Percentiles rank a stretch among this genome's conserved stretches.
phyloP scores from a whole-genome alignment of 805 yeast species.

The Deakozyma indianensis region DNA sequence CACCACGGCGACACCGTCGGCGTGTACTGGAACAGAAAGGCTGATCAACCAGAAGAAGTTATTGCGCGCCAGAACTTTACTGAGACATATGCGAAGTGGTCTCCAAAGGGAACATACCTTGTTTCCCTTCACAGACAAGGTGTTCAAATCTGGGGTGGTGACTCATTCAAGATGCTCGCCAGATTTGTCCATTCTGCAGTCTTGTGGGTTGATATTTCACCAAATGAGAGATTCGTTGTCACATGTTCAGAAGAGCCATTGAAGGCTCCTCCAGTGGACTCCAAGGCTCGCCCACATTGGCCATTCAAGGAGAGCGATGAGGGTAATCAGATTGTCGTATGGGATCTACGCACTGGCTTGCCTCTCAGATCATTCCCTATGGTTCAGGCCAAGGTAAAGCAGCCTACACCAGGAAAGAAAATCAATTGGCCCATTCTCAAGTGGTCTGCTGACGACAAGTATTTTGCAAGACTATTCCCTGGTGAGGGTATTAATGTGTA shows the following conservation, averaged over 20 bases:
- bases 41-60: slow-evolving; percentile 57
- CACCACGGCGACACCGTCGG: slow-evolving; percentile 73
- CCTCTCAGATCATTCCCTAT: slow-evolving; percentile 85
- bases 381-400: slow-evolving; percentile 28
- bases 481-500: slow-evolving; percentile 77
- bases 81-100: slow-evolving; percentile 72
- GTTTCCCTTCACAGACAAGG: slow-evolving; percentile 89
- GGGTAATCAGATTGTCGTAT: slow-evolving; percentile 86
- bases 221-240: slow-evolving; percentile 78
- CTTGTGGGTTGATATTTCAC: slow-evolving; percentile 80
- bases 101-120: slow-evolving; percentile 84
- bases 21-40: slow-evolving; percentile 71
- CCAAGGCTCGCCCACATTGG: slow-evolving; percentile 43
- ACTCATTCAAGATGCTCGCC: slow-evolving; percentile 52
- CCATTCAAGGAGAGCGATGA: slow-evolving; percentile 80
- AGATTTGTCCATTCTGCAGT: slow-evolving; percentile 84
- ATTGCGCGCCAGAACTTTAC: slow-evolving; percentile 78
- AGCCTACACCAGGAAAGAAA: slow-evolving; percentile 24
- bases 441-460: slow-evolving; percentile 88
- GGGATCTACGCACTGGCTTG: slow-evolving; percentile 78
- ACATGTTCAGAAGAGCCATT: slow-evolving; percentile 84
- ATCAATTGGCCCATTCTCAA: slow-evolving; percentile 91
- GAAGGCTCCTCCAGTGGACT: slow-evolving; percentile 48
- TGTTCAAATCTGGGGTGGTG: slow-evolving; percentile 93
- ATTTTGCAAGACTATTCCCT: slow-evolving; percentile 90